These are phyloP conservation scores for Rhododendron mucronatum DNA, from an alignment of 148 eudicot species.

Conservation along the genomic window DNA sequence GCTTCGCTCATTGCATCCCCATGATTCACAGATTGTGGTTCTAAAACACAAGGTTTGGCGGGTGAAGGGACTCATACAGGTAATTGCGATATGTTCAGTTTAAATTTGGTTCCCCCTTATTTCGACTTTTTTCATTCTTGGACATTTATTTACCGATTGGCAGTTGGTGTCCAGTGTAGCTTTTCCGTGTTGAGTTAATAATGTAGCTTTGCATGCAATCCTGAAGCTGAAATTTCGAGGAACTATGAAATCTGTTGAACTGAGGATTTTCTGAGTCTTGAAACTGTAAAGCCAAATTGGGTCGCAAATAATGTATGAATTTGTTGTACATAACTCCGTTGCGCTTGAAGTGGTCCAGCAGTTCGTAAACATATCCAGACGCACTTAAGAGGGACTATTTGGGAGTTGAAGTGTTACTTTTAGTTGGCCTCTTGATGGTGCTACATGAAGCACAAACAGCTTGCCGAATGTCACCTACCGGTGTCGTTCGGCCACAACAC, in stretches of 20 bases:
- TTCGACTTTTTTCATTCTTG: not conserved
- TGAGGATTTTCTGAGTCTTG: not conserved
- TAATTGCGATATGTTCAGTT: constrained; percentile 7
- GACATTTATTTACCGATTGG: not conserved
- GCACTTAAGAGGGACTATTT: not conserved
- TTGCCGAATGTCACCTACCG: not conserved
- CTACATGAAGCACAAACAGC: not conserved
- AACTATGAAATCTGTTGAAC: not conserved
- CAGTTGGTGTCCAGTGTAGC: not conserved
- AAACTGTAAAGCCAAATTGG: not conserved
- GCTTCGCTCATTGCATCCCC: constrained; percentile 53
- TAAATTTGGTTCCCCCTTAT: not conserved
- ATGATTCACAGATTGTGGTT: constrained; percentile 70
- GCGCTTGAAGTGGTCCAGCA: not conserved
- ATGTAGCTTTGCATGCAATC: constrained; percentile 3
- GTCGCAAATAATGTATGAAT: too few species aligned
- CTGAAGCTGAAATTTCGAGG: not conserved
- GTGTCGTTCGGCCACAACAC: not conserved
- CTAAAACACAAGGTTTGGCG: constrained; percentile 83
- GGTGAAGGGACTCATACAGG: constrained; percentile 92
- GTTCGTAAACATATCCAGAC: not conserved
- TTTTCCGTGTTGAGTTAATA: not conserved
- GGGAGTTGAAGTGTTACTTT: not conserved
- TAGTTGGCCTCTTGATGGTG: not conserved
- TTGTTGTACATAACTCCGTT: not conserved